These are phyloP conservation scores for Penicillium sp. DNA, from an alignment of 2,329 filamentous ascomycete genomes.

Conservation along the genomic window DNA sequence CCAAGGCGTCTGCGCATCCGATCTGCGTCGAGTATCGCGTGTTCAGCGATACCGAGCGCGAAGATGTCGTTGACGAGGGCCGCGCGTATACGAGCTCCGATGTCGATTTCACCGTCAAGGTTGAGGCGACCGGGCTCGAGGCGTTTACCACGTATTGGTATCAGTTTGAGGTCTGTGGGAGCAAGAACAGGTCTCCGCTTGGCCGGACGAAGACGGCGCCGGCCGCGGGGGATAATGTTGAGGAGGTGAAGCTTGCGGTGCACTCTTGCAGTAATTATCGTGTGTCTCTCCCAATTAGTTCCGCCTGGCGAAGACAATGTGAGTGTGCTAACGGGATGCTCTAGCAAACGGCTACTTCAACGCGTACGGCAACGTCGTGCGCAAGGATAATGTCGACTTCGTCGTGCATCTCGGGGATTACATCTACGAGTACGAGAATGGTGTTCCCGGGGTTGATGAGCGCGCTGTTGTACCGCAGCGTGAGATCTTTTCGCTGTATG, in stretches of 20 bases:
- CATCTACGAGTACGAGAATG: conserved; percentile 66
- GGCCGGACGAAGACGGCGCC: conserved; percentile 75
- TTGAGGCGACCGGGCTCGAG: conserved; percentile 65
- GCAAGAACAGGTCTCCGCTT: conserved; percentile 64
- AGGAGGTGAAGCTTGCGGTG: conserved; percentile 66
- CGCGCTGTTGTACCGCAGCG: conserved; percentile 11
- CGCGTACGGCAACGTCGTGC: conserved; percentile 62
- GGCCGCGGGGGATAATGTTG: conserved; percentile 58
- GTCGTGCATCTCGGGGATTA: conserved; percentile 65
- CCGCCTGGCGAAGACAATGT: no score
- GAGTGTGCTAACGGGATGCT: background rate
- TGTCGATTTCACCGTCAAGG: conserved; percentile 75
- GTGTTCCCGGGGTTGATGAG: conserved; percentile 32
- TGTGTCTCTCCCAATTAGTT: conserved; percentile 34
- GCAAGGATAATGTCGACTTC: conserved; percentile 65
- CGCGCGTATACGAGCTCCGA: conserved; percentile 72
- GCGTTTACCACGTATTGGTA: conserved; percentile 69
- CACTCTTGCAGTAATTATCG: conserved; percentile 74
- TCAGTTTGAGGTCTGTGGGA: conserved; percentile 71
- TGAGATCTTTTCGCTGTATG: conserved; percentile 50
- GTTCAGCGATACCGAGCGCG: conserved; percentile 43
- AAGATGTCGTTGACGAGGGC: conserved; percentile 58
- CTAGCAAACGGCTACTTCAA: conserved; percentile 64
- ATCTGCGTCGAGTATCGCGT: conserved; percentile 68
- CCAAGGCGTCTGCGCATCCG: conserved; percentile 56